phyloP scores from a whole-genome alignment of 345 rosid species.

The Brassica nigra region DNA sequence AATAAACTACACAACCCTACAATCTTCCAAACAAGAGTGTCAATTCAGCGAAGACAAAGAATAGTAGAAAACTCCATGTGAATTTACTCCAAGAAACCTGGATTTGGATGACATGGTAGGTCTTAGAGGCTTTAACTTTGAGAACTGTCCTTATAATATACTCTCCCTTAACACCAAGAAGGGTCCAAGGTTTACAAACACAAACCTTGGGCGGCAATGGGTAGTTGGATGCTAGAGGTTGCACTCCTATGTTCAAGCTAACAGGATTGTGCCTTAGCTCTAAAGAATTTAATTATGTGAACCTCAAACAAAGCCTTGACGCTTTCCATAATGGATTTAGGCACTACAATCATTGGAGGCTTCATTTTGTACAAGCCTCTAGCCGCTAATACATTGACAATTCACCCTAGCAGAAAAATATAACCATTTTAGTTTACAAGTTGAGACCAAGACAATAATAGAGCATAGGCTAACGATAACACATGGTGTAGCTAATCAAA shows the following conservation, averaged over 20 bases:
- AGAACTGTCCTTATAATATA: conserved; percentile 53
- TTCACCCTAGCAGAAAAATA: not conserved
- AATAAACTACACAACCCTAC: conserved; percentile 88
- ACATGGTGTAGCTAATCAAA: not conserved
- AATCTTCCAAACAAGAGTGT: conserved; percentile 11
- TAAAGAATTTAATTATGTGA: conserved; percentile 61
- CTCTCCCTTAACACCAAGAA: conserved; percentile 54
- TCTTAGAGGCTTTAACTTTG: conserved; percentile 87
- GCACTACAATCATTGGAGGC: not conserved
- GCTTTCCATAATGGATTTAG: conserved; percentile 4
- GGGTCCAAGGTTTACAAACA: not conserved
- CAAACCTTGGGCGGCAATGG: not conserved
- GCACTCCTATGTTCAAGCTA: conserved; percentile 75
- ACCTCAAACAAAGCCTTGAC: conserved; percentile 78
- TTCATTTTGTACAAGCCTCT: not conserved
- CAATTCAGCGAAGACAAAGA: conserved; percentile 13
- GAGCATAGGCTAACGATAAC: not conserved
- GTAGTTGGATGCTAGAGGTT: not conserved
- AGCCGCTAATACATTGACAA: conserved; percentile 67
- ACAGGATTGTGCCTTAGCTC: conserved; percentile 71
- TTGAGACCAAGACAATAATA: not conserved
- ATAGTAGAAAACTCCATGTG: not conserved
- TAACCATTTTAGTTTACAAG: not conserved
- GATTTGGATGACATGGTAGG: conserved; percentile 39
- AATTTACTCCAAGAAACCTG: no score